Evolutionary conservation across 306 rosid genomes (phyloP).

Genomic region (Sophora flavescens): DNA sequence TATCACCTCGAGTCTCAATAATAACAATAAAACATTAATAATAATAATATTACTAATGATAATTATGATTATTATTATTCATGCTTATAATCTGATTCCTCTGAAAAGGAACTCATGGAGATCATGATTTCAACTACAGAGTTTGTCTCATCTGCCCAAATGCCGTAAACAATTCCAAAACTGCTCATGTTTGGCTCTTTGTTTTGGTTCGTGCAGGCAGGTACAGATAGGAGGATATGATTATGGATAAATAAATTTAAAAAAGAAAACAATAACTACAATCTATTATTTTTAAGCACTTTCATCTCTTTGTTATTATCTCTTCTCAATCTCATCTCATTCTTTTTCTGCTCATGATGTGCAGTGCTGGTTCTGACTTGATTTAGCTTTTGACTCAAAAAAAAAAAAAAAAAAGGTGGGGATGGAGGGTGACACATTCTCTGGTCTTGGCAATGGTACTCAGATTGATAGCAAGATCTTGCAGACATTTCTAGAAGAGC

Average conservation of each 20-base stretch:
- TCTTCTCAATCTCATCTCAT: conserved; percentile 29
- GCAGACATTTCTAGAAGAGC: conserved; percentile 86
- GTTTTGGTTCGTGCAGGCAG: conserved; percentile 68
- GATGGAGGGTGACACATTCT: conserved; percentile 94
- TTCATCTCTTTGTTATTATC: conserved; percentile 41
- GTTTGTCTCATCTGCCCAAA: conserved; percentile 78
- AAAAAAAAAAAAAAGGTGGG: background rate
- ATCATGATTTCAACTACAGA: conserved; percentile 75
- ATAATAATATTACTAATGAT: background rate
- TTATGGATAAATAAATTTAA: conserved; percentile 36
- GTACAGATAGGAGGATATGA: conserved; percentile 64
- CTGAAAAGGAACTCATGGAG: conserved; percentile 64
- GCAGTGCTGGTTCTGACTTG: conserved; percentile 66
- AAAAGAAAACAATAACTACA: conserved; percentile 16
- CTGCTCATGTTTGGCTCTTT: conserved; percentile 67
- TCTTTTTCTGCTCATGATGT: conserved; percentile 48
- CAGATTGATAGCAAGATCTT: conserved; percentile 76
- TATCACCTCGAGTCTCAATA: conserved; percentile 34
- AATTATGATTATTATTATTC: conserved; percentile 18
- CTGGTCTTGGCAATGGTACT: conserved; percentile 68
- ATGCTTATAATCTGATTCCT: conserved; percentile 61
- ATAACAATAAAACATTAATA: background rate
- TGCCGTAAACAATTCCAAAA: conserved; percentile 66
- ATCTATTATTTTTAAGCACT: conserved; percentile 14
- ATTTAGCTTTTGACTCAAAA: conserved; percentile 42